Conservation (phyloP, 352 stramenopile genomes). For the Pythium brassicae region DNA sequence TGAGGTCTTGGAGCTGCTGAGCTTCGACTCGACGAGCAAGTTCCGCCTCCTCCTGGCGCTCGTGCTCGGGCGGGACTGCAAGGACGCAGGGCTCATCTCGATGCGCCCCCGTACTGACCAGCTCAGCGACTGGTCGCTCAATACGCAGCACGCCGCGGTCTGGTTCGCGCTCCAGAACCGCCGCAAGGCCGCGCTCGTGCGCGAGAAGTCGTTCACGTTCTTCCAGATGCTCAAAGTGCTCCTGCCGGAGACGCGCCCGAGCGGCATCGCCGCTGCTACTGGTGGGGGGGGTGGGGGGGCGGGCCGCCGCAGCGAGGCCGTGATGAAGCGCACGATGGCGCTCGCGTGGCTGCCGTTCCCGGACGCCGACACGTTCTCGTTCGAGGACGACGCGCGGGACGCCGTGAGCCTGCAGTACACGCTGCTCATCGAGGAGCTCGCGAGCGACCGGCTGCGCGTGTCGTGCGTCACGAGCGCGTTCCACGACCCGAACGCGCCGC, state of each 20-base stretch:
- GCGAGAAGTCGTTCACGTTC: constrained; percentile 53
- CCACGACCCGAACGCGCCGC: constrained; percentile 30
- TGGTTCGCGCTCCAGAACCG: constrained; percentile 56
- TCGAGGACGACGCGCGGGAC: constrained; percentile 16
- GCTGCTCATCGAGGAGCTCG: constrained; percentile 59
- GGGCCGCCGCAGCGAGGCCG: constrained; percentile 30
- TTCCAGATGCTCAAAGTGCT: constrained; percentile 67
- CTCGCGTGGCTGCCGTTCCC: constrained; percentile 57
- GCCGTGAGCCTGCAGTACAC: constrained; percentile 56
- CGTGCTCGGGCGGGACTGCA: constrained; percentile 49
- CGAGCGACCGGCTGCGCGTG: constrained; percentile 33
- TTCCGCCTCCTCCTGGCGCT: constrained; percentile 65
- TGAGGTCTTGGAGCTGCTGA: constrained; percentile 49
- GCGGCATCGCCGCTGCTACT: constrained; percentile 7
- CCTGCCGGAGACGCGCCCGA: constrained; percentile 27
- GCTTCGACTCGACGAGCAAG: constrained; percentile 46
- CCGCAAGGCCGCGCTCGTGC: constrained; percentile 40
- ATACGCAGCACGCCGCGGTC: constrained; percentile 56
- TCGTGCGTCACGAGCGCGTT: constrained; percentile 58
- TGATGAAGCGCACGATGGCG: constrained; percentile 57
- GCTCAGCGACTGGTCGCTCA: constrained; percentile 24
- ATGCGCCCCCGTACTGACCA: constrained; percentile 30
- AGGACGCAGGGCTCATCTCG: constrained; percentile 44
- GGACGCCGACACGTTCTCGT: constrained; percentile 5
- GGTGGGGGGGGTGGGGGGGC: not conserved